Evolutionary conservation across 768 basidiomycete species (phyloP).

Genomic region (Steccherinum ochraceum): DNA sequence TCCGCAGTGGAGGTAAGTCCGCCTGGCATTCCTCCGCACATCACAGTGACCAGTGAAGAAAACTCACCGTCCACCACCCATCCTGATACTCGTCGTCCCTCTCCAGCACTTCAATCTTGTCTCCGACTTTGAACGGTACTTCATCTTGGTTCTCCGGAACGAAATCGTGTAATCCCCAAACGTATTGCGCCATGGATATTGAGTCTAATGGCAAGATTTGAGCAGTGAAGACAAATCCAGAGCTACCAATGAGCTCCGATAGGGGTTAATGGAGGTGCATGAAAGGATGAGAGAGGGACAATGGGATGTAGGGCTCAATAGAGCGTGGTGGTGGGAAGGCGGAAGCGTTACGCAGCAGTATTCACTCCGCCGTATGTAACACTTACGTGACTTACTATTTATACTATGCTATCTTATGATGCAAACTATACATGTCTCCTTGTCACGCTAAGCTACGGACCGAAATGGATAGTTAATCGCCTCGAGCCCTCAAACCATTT

Average conservation of each 20-base stretch:
- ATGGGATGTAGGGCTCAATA: neutral
- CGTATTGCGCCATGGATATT: conserved; percentile 64
- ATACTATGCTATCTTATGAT: neutral
- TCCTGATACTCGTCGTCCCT: conserved; percentile 90
- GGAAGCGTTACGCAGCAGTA: no score
- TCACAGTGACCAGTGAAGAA: neutral
- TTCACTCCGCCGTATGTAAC: no score
- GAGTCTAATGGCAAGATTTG: neutral
- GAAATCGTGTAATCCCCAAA: conserved; percentile 86
- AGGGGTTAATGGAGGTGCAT: neutral
- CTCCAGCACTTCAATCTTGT: conserved; percentile 85
- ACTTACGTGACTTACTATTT: no score
- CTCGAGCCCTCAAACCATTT: no score
- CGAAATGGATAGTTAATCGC: no score
- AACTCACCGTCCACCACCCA: conserved; percentile 88
- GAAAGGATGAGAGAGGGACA: neutral
- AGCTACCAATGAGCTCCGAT: neutral
- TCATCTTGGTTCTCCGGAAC: conserved; percentile 93
- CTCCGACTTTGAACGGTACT: conserved; percentile 76
- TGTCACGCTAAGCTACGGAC: no score
- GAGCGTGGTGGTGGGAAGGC: neutral
- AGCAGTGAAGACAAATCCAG: neutral
- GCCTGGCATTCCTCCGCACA: neutral
- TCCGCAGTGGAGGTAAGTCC: neutral
- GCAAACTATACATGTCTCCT: no score